These are phyloP conservation scores for Calamus simplicifolius DNA, from an alignment of 176 grass and related monocot genomes.

Conservation along the genomic window DNA sequence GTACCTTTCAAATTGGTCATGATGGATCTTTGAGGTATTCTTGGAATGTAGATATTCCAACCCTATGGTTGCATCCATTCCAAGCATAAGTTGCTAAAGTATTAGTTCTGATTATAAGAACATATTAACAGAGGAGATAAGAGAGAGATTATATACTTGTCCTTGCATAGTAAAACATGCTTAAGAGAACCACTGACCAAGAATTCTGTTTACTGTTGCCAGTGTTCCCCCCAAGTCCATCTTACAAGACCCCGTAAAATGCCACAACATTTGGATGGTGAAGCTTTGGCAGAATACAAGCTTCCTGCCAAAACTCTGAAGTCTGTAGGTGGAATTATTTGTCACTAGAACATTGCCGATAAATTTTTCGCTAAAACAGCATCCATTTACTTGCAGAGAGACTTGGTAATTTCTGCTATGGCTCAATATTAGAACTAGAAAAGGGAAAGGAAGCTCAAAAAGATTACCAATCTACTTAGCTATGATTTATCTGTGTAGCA, in stretches of 20 bases:
- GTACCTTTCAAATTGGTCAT: conserved; percentile 89
- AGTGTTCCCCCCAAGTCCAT: conserved; percentile 56
- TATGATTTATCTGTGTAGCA: conserved; percentile 57
- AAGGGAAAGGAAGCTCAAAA: conserved; percentile 5
- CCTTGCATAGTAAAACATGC: conserved; percentile 50
- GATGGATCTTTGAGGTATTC: conserved; percentile 66
- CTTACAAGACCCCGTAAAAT: conserved; percentile 74
- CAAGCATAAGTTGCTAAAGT: conserved; percentile 39
- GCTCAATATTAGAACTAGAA: conserved; percentile 14
- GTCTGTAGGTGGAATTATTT: conserved; percentile 16
- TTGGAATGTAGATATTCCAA: conserved; percentile 96
- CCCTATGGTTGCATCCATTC: conserved; percentile 90
- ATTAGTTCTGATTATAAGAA: neutral
- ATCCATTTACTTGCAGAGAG: neutral
- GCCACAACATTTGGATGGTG: conserved; percentile 89
- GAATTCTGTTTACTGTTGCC: conserved; percentile 84
- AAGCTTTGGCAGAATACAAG: conserved; percentile 73
- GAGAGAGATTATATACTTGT: conserved; percentile 28
- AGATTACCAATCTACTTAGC: conserved; percentile 57
- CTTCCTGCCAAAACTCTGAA: conserved; percentile 87
- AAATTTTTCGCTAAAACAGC: no score
- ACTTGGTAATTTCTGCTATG: neutral
- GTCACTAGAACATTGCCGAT: no score
- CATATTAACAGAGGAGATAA: neutral
- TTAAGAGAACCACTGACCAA: conserved; percentile 92